A percentile compares a stretch with the other conserved stretches of the same genome.
Evolutionary conservation across 306 rosid species (phyloP).

Genomic region (Prinsepia uniflora): DNA sequence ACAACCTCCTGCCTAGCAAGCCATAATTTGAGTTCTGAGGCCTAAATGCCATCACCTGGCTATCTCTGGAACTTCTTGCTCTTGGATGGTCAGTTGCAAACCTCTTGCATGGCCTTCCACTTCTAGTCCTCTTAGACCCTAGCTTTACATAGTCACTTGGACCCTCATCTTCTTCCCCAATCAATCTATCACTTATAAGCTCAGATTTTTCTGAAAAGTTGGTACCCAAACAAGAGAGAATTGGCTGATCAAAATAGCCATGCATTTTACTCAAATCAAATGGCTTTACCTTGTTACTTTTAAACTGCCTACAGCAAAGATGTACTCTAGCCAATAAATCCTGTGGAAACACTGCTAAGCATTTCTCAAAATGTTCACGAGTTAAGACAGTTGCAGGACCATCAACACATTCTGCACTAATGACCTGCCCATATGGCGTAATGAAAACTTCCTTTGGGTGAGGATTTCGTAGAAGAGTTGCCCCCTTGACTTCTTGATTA

Average conservation of each 20-base stretch:
- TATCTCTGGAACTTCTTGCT: conserved; percentile 50
- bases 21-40: conserved; percentile 43
- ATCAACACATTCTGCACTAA: conserved; percentile 97
- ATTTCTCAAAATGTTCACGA: conserved; percentile 73
- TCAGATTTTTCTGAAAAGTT: conserved; percentile 40
- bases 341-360: conserved; percentile 56
- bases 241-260: conserved; percentile 76
- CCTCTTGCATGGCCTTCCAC: conserved; percentile 43
- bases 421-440: conserved; percentile 83
- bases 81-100: conserved; percentile 37
- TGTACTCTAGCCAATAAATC: conserved; percentile 59
- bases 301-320: conserved; percentile 81
- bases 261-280: conserved; percentile 82
- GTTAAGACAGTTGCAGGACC: conserved; percentile 87
- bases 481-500: conserved; percentile 88
- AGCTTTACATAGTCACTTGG: conserved; percentile 46
- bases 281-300: conserved; percentile 80
- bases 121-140: conserved; percentile 72
- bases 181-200: conserved; percentile 34
- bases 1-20: conserved; percentile 41
- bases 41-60: conserved; percentile 42
- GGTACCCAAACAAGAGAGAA: conserved; percentile 68
- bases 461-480: conserved; percentile 58
- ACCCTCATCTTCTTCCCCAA: conserved; percentile 54
- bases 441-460: conserved; percentile 94